These are phyloP conservation scores for Tylopilus cervinicoccineus DNA, from an alignment of 768 basidiomycete species.

Conservation along the genomic window DNA sequence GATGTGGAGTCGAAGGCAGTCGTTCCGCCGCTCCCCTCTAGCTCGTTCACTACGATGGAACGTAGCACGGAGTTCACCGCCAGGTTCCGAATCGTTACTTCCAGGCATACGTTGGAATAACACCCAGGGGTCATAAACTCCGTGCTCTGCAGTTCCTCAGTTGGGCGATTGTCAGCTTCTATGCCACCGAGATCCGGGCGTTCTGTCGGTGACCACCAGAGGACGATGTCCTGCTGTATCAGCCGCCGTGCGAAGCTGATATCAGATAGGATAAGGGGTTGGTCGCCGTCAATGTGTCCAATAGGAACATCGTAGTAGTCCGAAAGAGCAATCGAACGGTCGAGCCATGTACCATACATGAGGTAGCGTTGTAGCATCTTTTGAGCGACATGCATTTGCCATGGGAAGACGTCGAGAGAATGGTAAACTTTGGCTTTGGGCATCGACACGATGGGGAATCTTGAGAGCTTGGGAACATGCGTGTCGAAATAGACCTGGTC, in stretches of 20 bases:
- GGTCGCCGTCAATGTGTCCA: constrained; percentile 89
- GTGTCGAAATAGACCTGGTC: constrained; percentile 81
- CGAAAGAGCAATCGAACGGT: constrained; percentile 73
- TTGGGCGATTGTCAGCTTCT: constrained; percentile 76
- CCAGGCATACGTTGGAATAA: constrained; percentile 90
- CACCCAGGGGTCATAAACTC: constrained; percentile 84
- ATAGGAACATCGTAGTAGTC: constrained; percentile 91
- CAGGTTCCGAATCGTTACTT: constrained; percentile 85
- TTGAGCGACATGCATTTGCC: constrained; percentile 78
- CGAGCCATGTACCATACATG: constrained; percentile 71
- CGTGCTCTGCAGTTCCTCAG: constrained; percentile 76
- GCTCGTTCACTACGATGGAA: constrained; percentile 91
- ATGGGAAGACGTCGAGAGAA: constrained; percentile 78
- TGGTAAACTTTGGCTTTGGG: constrained; percentile 73
- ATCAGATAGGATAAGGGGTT: constrained; percentile 83
- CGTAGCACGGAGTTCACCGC: constrained; percentile 94
- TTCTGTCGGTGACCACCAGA: constrained; percentile 95
- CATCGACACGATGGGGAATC: constrained; percentile 88
- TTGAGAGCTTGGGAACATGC: constrained; percentile 61
- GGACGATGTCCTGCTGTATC: constrained; percentile 79
- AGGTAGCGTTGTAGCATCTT: constrained; percentile 87
- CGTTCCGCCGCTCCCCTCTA: constrained; percentile 92
- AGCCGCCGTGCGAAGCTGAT: constrained; percentile 87
- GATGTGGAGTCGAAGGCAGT: constrained; percentile 93
- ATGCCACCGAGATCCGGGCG: constrained; percentile 91